Base-by-base conservation (phyloP, 2,329 filamentous ascomycete species). In the Rugonectria rugulosa region DNA sequence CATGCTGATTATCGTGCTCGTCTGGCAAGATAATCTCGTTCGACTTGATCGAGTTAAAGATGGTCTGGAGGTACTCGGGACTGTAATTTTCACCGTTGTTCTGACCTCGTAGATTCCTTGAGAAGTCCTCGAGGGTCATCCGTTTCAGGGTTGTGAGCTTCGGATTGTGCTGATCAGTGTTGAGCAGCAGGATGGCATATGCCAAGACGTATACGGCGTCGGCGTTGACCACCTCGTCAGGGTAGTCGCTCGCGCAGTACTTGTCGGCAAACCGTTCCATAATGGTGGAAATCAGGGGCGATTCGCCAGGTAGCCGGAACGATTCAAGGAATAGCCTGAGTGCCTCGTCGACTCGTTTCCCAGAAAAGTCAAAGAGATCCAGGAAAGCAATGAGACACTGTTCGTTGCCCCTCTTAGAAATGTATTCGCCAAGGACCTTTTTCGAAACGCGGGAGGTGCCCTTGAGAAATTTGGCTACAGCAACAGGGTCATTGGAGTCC, bases 21-120 rank as follows among this genome's bases (percentile, higher is more conserved):
- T 98, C 95, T 0, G 95, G 95, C 19, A 99, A 78, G 61, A 99
- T 97, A 60, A 99, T 99, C 74, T 99, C 95, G 62, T 95, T 91
- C 15, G 86, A 87, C 71, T 89, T 92, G 77, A 99, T 99, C 1
- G 92, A 92, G 65, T 97, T 88, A 68, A 89, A 99, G 51, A 98
- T 97, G 2, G 85, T 85, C 69, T 92, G 85, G 1, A 99, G 81
- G 69, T 94, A 98, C 60, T 93, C 88, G 0, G 85, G 82, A 6
- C 88, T 84, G 71, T 98, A 99, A 70, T 99, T 88, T 63, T 91
- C 84, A 48, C 89, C 90, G 21, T 84, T 87, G 68, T 99, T 99
- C 27, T 95, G 90, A 10, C 94, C 94, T 34, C 93, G 85, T n/a
- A 99, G 76, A 70, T 99, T 98, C 60, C 86, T 88, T 0, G 90